Evolutionary conservation across 1,284 basidiomycete species (phyloP), one percentile per base, ranked within the genome.

Genomic region (Termitomyces sp.): DNA sequence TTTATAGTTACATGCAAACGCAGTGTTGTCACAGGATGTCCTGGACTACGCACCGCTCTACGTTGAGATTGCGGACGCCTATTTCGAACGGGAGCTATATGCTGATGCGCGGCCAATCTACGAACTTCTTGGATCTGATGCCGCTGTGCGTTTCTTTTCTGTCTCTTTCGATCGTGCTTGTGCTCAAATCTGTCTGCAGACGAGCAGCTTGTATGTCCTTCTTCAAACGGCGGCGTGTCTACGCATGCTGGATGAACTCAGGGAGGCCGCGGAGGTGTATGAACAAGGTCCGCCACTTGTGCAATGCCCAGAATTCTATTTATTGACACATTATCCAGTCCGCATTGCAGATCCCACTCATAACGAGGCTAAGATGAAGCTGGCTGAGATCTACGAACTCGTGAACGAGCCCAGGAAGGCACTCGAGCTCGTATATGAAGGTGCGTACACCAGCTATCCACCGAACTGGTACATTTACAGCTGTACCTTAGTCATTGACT

Each of bases 381-480:
- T 98, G 0, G 95, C 95, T 0, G 90, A 92, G 57, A 84, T 95
- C 17, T 92, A 92, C 59, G 96, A 98, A 67, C 82, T 86, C 17
- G 70, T 89, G 60, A 86, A 88, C 41, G 83, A 94, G 61, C 86
- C 89, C 3, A 77, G 86, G 15, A 88, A 88, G 65, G 95, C 95
- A 0, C 76, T 97, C 0, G 86, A 91, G 21, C 73, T 96, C 1
- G 91, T 98, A 2, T 88, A 91, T 54, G 86, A 95, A 78, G 90
- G 92, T 90, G 59, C 31, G 67, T 45, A 56, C 40, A n/a, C 9
- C 52, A 17, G 39, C 12, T 30, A 15, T 34, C 8, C 24, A 31
- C 10, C 10, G 3, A 36, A 39, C 15, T 1, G 7, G 34, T 4
- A 31, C 9, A 17, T 21, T 34, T 2, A 9, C 28, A 10, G 24